A percentile compares a stretch with the other conserved stretches of the same genome.
phyloP scores from a whole-genome alignment of 257 asterid genomes.

The Solanum pinnatisectum region DNA sequence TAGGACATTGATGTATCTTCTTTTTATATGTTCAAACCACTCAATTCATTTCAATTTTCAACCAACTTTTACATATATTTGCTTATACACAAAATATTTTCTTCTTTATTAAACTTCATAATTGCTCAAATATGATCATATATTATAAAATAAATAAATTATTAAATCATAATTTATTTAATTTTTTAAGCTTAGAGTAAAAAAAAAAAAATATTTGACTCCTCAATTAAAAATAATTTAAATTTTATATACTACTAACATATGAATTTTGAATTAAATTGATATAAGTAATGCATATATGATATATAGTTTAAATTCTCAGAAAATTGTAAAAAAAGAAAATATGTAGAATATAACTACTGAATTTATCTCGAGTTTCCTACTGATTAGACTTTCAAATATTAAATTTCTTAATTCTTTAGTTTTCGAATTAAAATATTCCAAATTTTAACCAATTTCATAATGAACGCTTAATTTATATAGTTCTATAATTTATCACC shows the following conservation, averaged over 20 bases:
- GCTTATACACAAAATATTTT: background rate
- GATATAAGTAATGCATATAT: background rate
- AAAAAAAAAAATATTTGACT: no score
- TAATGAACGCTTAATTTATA: no score
- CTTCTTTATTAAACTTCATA: background rate
- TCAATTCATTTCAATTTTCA: no score
- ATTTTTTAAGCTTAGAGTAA: background rate
- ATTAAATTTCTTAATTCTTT: background rate
- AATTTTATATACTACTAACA: background rate
- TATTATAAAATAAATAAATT: background rate
- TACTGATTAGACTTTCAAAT: background rate
- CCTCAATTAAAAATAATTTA: background rate
- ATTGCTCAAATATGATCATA: background rate
- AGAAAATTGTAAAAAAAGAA: no score
- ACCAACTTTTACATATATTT: no score
- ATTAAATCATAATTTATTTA: no score
- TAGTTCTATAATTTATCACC: background rate
- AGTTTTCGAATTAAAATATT: background rate
- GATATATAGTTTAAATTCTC: background rate
- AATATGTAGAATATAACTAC: no score
- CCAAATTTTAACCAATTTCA: background rate
- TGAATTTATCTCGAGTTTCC: background rate
- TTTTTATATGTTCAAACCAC: no score
- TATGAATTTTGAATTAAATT: no score
- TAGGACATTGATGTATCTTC: background rate